Percentiles rank a stretch among this genome's conserved stretches.
phyloP scores from a whole-genome alignment of 495 filamentous ascomycete genomes.

The Annulohypoxylon bovei region DNA sequence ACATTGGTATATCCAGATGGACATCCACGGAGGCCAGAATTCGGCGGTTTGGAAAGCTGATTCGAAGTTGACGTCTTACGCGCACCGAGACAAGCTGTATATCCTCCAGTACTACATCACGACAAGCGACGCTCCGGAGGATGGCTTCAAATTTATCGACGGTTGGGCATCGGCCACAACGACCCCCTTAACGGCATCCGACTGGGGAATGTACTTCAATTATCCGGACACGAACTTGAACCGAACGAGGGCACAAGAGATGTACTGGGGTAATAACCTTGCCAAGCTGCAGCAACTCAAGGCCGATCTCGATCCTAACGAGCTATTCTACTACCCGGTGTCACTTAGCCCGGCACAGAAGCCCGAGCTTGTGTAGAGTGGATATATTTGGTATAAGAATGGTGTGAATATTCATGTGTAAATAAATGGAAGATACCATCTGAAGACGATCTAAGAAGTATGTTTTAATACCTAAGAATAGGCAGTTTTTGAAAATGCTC shows the following conservation, averaged over 20 bases:
- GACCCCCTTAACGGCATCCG: slow-evolving; percentile 31
- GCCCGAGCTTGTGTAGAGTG: slow-evolving; percentile 13
- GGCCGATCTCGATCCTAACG: slow-evolving; percentile 61
- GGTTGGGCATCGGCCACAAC: slow-evolving; percentile 54
- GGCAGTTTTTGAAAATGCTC: too few species aligned
- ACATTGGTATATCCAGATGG: slow-evolving; percentile 57
- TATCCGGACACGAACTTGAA: slow-evolving; percentile 55
- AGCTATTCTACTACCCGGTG: slow-evolving; percentile 72
- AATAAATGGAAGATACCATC: slow-evolving; percentile 30
- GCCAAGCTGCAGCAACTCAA: slow-evolving; percentile 64
- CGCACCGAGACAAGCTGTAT: slow-evolving; percentile 56
- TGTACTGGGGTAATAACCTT: slow-evolving; percentile 66
- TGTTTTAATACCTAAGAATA: neutral
- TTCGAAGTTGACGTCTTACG: slow-evolving; percentile 46
- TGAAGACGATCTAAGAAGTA: neutral
- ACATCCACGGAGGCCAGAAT: slow-evolving; percentile 56
- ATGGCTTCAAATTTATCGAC: slow-evolving; percentile 51
- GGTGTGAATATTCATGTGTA: slow-evolving; percentile 16
- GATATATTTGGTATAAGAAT: neutral
- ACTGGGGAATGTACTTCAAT: slow-evolving; percentile 61
- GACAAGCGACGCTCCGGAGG: slow-evolving; percentile 43
- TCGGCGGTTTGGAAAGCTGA: slow-evolving; percentile 52
- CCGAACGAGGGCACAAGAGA: slow-evolving; percentile 49
- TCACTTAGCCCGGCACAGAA: slow-evolving; percentile 55
- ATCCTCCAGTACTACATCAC: slow-evolving; percentile 56